Base-by-base conservation (phyloP, 73 alveolate species). In the Paramecium primaurelia region DNA sequence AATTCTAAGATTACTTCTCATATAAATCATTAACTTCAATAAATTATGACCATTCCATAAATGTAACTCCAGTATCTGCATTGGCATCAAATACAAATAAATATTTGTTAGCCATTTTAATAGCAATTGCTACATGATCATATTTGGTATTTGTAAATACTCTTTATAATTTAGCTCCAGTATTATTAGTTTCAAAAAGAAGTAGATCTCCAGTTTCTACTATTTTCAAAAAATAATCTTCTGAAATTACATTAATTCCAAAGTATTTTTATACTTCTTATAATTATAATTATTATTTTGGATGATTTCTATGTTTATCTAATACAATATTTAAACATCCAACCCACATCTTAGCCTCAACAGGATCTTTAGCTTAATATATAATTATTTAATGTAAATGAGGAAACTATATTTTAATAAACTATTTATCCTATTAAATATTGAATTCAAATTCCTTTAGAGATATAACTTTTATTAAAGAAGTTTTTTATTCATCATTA, bases 51-150 rank as follows among this genome's bases (percentile, higher is more conserved):
- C 95, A 92, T 30, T 37, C 69, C 40, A 92, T 9, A 28, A 86
- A 45, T 16, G 88, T 47, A 4, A 92, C 95, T 6, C 95, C 95
- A n/a, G 94, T 36, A 54, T 92, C 90, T 11, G 93, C 87, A 25
- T 92, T 92, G 6, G 94, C 47, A 54, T 92, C 95, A 38, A 92
- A 64, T 8, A 92, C 30, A 25, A 37, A 84, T 58, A 92, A 26
- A 26, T 58, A 38, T 42, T 60, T 77, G 12, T 86, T 86, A 22
- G 59, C 69, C 44, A 54, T 36, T 26, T 86, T 92, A 14, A 92
- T 37, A 26, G 90, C 59, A 60, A 92, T 37, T 8, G 92, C 95
- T 0, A 92, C 95, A 92, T 92, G 95, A 64, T 92, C 95, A 58
- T 86, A 92, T 86, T 45, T 28, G 32, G 92, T 36, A 20, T 22